A percentile compares a stretch with the other conserved stretches of the same genome.
Evolutionary conservation across 2,329 filamentous ascomycete genomes (phyloP).

Genomic region (Macrophomina pseudophaseolina): DNA sequence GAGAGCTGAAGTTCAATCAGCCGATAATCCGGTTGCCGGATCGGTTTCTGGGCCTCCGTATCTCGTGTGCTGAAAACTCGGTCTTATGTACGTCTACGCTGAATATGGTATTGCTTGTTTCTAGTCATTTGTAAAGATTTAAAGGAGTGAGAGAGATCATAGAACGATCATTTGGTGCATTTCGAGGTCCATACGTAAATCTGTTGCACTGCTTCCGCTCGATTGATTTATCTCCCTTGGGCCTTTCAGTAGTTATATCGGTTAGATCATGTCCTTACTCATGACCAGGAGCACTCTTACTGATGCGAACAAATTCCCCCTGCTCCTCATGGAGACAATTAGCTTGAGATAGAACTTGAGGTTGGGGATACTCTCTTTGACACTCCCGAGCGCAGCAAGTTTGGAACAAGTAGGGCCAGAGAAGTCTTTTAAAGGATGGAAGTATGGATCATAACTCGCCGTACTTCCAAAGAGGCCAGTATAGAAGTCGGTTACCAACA

Average conservation of each 20-base stretch:
- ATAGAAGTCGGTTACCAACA: not conserved
- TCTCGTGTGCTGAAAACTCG: constrained; percentile 37
- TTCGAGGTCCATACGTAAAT: constrained; percentile 39
- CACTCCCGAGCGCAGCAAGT: constrained; percentile 46
- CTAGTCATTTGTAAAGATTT: constrained; percentile 37
- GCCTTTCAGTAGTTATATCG: constrained; percentile 22
- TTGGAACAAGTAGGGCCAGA: constrained; percentile 45
- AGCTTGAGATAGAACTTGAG: constrained; percentile 36
- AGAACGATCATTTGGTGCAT: constrained; percentile 40
- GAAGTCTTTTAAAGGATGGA: constrained; percentile 48
- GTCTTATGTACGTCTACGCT: constrained; percentile 40
- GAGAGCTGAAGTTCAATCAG: not conserved
- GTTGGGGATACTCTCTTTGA: constrained; percentile 30
- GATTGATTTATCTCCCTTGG: constrained; percentile 40
- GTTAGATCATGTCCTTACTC: not conserved
- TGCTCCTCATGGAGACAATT: constrained; percentile 37
- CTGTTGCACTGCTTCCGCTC: constrained; percentile 37
- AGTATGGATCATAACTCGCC: constrained; percentile 47
- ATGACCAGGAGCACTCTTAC: constrained; percentile 10
- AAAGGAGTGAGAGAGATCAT: constrained; percentile 29
- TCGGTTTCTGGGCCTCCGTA: not conserved
- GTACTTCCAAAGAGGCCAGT: constrained; percentile 40
- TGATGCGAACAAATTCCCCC: constrained; percentile 41
- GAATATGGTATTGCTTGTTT: constrained; percentile 37
- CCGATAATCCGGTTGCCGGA: not conserved